Evolutionary conservation across 805 yeast genomes (phyloP).

Genomic region (Clavispora asparagi): DNA sequence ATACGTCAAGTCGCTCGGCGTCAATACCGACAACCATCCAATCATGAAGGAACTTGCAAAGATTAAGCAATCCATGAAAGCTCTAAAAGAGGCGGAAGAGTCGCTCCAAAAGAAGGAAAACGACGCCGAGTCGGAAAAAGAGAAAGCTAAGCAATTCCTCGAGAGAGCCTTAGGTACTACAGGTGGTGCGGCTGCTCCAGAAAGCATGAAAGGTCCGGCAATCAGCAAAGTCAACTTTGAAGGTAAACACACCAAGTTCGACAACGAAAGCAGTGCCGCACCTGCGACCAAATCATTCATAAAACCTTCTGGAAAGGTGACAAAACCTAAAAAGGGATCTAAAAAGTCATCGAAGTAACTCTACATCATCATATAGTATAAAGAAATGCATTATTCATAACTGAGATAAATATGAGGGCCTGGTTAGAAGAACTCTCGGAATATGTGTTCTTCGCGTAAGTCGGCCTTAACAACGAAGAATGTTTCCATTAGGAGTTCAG

Average conservation of each 20-base stretch:
- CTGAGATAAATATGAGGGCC: background rate
- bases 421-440: conserved; percentile 33
- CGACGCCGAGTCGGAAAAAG: conserved; percentile 17
- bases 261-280: conserved; percentile 2
- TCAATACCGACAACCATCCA: conserved; percentile 52
- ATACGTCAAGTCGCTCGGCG: conserved; percentile 54
- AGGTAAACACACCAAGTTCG: conserved; percentile 51
- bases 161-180: conserved; percentile 38
- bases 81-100: conserved; percentile 40
- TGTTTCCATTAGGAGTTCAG: conserved; percentile 69
- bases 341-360: conserved; percentile 1
- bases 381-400: conserved; percentile 2
- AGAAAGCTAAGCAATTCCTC: conserved; percentile 43
- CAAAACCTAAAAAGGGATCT: background rate
- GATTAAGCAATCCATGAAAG: conserved; percentile 63
- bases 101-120: conserved; percentile 15
- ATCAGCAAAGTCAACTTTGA: conserved; percentile 48
- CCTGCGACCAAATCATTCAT: conserved; percentile 2
- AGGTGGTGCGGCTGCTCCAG: conserved; percentile 28
- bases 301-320: conserved; percentile 3
- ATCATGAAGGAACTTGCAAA: conserved; percentile 63
- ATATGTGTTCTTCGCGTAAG: conserved; percentile 59
- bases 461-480: conserved; percentile 57
- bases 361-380: background rate
- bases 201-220: conserved; percentile 37